phyloP scores from a whole-genome alignment of 495 filamentous ascomycete genomes.

The Aspergillus cavernicola region DNA sequence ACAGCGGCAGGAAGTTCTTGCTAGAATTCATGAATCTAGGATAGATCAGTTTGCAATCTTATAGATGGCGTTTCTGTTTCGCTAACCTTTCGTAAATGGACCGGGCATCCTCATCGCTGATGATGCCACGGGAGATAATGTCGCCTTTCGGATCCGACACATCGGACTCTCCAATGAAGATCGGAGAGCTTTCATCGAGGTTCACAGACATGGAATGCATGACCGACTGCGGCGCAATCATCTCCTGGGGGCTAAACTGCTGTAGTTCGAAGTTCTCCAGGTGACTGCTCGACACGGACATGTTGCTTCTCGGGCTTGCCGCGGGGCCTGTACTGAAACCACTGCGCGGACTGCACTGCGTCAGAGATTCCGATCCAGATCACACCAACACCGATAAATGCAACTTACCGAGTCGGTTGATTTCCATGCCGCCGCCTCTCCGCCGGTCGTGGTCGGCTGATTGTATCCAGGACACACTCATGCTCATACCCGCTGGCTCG shows the following conservation, averaged over 20 bases:
- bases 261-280: slow-evolving; percentile 31
- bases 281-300: slow-evolving; percentile 1
- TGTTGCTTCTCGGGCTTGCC: slow-evolving; percentile 8
- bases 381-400: not conserved
- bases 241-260: slow-evolving; percentile 40
- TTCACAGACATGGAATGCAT: slow-evolving; percentile 45
- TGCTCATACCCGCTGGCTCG: slow-evolving; percentile 35
- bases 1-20: slow-evolving; percentile 39
- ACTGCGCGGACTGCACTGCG: not conserved
- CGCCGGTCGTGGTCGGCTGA: slow-evolving; percentile 28
- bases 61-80: no score
- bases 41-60: not conserved
- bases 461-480: slow-evolving; percentile 40
- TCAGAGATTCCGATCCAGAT: not conserved
- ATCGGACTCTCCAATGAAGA: slow-evolving; percentile 35
- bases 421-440: slow-evolving; percentile 24
- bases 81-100: slow-evolving; percentile 41
- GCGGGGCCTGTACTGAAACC: not conserved
- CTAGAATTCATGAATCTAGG: slow-evolving; percentile 36
- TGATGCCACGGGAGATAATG: slow-evolving; percentile 37
- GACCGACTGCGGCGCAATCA: slow-evolving; percentile 40
- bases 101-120: slow-evolving; percentile 38
- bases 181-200: slow-evolving; percentile 33
- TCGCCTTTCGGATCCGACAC: slow-evolving; percentile 34
- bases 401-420: slow-evolving; percentile 2